Conservation (phyloP, 73 alveolate species). For the Blepharisma japonicum region DNA sequence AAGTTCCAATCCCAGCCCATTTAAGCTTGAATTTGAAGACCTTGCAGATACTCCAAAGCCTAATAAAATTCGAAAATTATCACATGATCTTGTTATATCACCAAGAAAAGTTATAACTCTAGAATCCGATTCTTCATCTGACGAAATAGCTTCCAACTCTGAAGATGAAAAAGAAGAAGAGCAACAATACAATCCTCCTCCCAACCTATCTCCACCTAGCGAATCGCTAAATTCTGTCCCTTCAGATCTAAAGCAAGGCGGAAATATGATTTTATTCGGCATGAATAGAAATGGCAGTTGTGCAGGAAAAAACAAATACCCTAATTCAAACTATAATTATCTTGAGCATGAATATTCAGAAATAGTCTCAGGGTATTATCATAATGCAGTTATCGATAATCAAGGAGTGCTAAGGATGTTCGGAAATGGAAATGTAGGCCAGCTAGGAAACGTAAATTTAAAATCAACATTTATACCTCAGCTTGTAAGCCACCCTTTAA, state of each 20-base stretch:
- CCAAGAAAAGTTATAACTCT: neutral
- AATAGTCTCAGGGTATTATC: slow-evolving; percentile 59
- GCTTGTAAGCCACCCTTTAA: slow-evolving; percentile 50
- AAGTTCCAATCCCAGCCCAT: too few species aligned
- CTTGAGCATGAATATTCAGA: slow-evolving; percentile 28
- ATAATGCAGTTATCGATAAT: slow-evolving; percentile 37
- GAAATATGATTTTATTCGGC: neutral
- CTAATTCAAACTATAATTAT: neutral
- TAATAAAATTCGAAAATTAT: neutral
- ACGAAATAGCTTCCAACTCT: neutral
- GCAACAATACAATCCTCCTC: slow-evolving; percentile 4
- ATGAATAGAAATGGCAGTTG: slow-evolving; percentile 15
- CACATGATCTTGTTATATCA: neutral
- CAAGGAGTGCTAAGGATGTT: neutral
- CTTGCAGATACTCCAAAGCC: neutral
- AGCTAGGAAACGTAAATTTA: slow-evolving; percentile 37
- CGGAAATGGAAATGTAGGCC: slow-evolving; percentile 29
- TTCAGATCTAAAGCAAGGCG: neutral
- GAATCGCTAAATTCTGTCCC: neutral
- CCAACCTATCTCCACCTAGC: neutral
- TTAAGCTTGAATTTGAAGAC: neutral
- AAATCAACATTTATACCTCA: neutral
- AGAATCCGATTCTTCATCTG: neutral
- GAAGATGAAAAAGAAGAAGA: neutral
- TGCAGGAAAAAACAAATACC: neutral